A percentile compares a stretch with the other conserved stretches of the same genome.
phyloP scores from a whole-genome alignment of 2,329 filamentous ascomycete species.

The Xylariaceae sp. region DNA sequence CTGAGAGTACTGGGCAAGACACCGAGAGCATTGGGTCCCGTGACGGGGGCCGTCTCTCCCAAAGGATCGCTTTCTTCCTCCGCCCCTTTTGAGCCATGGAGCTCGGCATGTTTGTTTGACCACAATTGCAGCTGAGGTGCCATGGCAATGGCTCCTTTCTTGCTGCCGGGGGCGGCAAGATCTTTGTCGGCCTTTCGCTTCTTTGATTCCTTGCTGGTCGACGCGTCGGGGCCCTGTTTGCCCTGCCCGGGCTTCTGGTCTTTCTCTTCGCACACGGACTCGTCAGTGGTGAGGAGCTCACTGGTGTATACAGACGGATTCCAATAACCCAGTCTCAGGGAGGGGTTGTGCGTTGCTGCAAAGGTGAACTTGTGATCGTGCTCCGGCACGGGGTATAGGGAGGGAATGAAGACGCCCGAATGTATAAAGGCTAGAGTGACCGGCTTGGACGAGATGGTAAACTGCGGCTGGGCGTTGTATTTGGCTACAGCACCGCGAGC shows the following conservation, averaged over 20 bases:
- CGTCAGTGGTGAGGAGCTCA: conserved; percentile 53
- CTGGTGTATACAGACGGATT: conserved; percentile 68
- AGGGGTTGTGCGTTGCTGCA: conserved; percentile 61
- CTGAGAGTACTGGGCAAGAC: conserved; percentile 12
- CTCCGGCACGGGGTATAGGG: conserved; percentile 51
- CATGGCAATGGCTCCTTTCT: conserved; percentile 48
- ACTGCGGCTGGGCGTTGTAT: conserved; percentile 65
- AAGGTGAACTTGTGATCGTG: conserved; percentile 62
- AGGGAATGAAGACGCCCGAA: conserved; percentile 77
- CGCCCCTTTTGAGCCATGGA: conserved; percentile 48
- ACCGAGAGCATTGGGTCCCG: conserved; percentile 24
- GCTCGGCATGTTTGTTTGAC: conserved; percentile 64
- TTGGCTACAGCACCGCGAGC: conserved; percentile 69
- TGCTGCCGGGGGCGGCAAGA: conserved; percentile 30
- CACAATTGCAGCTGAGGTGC: conserved; percentile 65
- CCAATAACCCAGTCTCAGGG: conserved; percentile 68
- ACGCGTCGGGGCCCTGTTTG: conserved; percentile 31
- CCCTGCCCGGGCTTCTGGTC: conserved; percentile 34
- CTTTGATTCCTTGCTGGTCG: conserved; percentile 29
- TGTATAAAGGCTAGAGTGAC: conserved; percentile 72
- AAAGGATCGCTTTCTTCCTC: conserved; percentile 27
- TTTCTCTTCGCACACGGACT: conserved; percentile 38
- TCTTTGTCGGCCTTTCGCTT: conserved; percentile 46
- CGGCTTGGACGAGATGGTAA: conserved; percentile 69
- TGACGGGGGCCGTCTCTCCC: conserved; percentile 27